Evolutionary conservation across 106 monocot genomes (phyloP).

Genomic region (Chionographis japonica): DNA sequence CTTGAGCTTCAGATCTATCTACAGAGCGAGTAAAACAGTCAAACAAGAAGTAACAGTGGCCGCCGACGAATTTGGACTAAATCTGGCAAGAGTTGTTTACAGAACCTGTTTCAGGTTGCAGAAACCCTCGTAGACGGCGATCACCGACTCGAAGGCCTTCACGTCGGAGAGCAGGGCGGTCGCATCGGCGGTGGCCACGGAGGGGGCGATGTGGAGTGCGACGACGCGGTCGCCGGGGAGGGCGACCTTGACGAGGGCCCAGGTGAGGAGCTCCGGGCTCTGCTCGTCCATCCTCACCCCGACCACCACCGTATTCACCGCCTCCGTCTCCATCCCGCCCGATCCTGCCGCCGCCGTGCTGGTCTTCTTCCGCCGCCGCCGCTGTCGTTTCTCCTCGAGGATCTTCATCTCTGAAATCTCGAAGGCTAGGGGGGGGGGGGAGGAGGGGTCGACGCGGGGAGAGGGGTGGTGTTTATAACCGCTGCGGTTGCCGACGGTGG

Average conservation of each 20-base stretch:
- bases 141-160: conserved; percentile 23
- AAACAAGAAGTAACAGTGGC: neutral
- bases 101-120: conserved; percentile 64
- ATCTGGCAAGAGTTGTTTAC: neutral
- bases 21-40: neutral
- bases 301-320: conserved; percentile 46
- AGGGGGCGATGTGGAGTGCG: conserved; percentile 65
- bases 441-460: too few relatives aligned
- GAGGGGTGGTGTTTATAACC: too few relatives aligned
- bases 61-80: too few relatives aligned
- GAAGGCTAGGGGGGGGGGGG: too few relatives aligned
- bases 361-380: too few relatives aligned
- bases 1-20: conserved; percentile 68
- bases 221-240: conserved; percentile 58
- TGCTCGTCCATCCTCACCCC: conserved; percentile 52
- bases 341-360: neutral
- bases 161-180: conserved; percentile 17
- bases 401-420: neutral
- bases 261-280: conserved; percentile 72
- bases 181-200: conserved; percentile 16
- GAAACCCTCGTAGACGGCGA: conserved; percentile 54
- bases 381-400: neutral
- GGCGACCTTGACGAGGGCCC: conserved; percentile 80
- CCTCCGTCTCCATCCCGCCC: neutral
- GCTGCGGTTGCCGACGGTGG: too few relatives aligned